These are phyloP conservation scores for Dryas octopetala DNA, from an alignment of 306 rosid genomes.

Conservation along the genomic window DNA sequence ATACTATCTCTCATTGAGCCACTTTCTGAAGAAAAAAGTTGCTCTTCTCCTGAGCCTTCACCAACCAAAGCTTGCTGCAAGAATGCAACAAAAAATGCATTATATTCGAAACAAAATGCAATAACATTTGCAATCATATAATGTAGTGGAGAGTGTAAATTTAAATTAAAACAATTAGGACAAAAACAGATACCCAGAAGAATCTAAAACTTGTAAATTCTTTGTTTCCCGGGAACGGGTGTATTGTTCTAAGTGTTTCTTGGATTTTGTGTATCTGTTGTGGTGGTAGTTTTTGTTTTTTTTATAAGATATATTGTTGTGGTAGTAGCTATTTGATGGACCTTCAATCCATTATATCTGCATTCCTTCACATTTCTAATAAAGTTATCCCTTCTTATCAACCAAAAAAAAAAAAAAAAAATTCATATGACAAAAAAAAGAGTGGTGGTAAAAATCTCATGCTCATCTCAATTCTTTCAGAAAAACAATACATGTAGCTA, in stretches of 20 bases:
- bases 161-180: not conserved
- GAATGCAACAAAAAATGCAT: slow-evolving; percentile 18
- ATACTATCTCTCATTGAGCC: slow-evolving; percentile 49
- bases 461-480: not conserved
- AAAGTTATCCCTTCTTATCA: no score
- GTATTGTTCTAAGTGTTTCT: no score
- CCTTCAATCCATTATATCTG: no score
- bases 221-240: no score
- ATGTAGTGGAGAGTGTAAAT: not conserved
- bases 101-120: slow-evolving; percentile 16
- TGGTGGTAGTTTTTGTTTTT: no score
- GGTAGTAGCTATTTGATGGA: no score
- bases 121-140: not conserved
- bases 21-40: slow-evolving; percentile 76
- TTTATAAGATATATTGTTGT: no score
- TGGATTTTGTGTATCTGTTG: no score
- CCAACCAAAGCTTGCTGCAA: slow-evolving; percentile 94
- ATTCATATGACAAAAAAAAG: no score
- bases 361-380: no score
- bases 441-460: not conserved
- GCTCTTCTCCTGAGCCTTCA: slow-evolving; percentile 80
- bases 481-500: not conserved
- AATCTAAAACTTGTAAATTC: not conserved
- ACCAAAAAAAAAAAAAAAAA: no score
- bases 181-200: not conserved